Base-by-base conservation (phyloP, 768 basidiomycete species). In the Chalciporus sphaerocephalus region DNA sequence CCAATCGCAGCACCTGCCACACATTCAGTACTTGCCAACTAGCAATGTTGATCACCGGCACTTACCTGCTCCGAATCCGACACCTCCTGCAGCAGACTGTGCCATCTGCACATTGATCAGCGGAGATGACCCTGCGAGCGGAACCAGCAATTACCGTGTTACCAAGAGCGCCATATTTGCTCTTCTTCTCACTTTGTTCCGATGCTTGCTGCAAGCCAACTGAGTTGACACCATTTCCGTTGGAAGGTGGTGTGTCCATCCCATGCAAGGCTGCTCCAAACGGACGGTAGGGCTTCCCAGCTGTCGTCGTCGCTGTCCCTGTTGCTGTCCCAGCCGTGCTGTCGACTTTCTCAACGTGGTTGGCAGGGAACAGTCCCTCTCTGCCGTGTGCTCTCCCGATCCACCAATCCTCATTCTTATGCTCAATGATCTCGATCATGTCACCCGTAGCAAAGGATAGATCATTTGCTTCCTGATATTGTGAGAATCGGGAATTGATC, bases 391-490 rank as follows among this genome's bases (percentile, higher is more conserved):
- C 56, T 48, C 65, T 72, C 21, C 92, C 91, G 7, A 75, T 79
- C 90, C 89, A 95, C 92, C 92, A 93, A 62, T 93, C 92, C 3
- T 72, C 72, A 47, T 92, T 91, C 36, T 80, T 85, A 60, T 92
- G 87, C 47, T 84, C 78, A 33, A 87, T 62, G 46, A 95, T 74
- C 46, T 89, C 86, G 47, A 95, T 77, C 36, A 80, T 70, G 57
- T 93, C 92, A 4, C 89, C 92, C 0, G 76, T 64, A 21, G 69
- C 61, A 73, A 95, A 92, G 1, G 81, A 78, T 7, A 95, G 72
- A 60, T 95, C 92, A n/a, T 84, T 79, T 11, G 75, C 70, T 54
- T 90, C 86, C 86, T 92, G 58, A 4, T 10, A 34, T n/a, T 12
- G 22, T 35, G 22, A 30, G n/a, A 39, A 33, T 25, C 32, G 22